phyloP scores from a whole-genome alignment of 192 early-diverging fungal genomes.

The Umbelopsis isabellina region DNA sequence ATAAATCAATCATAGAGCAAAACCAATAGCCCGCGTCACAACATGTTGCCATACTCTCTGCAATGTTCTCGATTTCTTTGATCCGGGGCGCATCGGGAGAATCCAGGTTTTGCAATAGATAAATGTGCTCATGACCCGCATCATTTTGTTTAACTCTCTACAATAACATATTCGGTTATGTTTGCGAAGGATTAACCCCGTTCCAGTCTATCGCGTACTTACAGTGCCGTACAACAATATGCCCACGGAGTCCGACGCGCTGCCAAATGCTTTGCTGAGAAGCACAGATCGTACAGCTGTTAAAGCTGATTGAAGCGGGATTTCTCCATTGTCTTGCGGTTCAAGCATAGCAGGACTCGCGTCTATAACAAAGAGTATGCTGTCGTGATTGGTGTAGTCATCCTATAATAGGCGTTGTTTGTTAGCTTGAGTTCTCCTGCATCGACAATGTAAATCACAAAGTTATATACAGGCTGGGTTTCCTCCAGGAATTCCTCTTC shows the following conservation, averaged over 20 bases:
- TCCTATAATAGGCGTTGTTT: background rate
- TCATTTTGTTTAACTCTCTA: conserved; percentile 42
- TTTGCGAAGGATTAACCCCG: background rate
- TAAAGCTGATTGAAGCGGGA: conserved; percentile 47
- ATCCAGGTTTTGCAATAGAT: conserved; percentile 65
- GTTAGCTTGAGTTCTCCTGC: background rate
- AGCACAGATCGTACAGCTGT: conserved; percentile 41
- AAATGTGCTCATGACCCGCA: conserved; percentile 60
- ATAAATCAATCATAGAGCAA: background rate
- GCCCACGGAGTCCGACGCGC: conserved; percentile 46
- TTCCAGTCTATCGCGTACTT: conserved; percentile 17
- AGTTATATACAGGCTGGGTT: background rate
- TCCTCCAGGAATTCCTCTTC: background rate
- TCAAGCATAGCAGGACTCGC: conserved; percentile 49
- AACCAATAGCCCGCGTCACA: no score
- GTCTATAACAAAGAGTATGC: conserved; percentile 57
- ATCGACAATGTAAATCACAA: background rate
- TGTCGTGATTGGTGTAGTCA: conserved; percentile 41
- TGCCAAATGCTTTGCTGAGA: conserved; percentile 48
- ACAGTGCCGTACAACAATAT: conserved; percentile 54
- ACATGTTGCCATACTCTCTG: conserved; percentile 42
- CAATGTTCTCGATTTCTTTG: conserved; percentile 58
- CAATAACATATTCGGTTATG: background rate
- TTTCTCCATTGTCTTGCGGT: conserved; percentile 37
- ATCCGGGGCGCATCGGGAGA: conserved; percentile 62